Evolutionary conservation across 2,329 filamentous ascomycete genomes (phyloP).

Genomic region (Monosporascus sp.): DNA sequence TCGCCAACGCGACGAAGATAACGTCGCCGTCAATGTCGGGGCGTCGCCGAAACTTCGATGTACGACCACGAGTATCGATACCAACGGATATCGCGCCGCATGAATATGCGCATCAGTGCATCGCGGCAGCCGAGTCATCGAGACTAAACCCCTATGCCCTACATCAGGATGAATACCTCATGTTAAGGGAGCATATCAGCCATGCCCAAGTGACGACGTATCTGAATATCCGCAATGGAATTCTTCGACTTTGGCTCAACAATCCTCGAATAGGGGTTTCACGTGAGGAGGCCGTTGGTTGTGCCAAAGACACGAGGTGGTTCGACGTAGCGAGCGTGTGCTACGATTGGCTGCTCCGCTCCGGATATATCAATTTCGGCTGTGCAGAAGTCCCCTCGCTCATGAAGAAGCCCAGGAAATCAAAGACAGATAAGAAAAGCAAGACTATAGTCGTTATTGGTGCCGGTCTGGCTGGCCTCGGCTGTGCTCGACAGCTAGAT

Average conservation of each 20-base stretch:
- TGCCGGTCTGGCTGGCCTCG: constrained; percentile 88
- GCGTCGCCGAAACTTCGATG: constrained; percentile 44
- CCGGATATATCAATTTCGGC: constrained; percentile 95
- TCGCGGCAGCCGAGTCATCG: constrained; percentile 82
- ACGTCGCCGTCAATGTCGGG: constrained; percentile 19
- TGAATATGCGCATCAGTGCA: constrained; percentile 87
- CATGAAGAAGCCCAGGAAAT: constrained; percentile 34
- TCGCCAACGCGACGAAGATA: constrained; percentile 11
- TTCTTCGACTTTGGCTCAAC: constrained; percentile 81
- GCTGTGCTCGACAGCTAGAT: constrained; percentile 86
- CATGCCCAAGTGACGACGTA: constrained; percentile 90
- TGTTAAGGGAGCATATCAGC: constrained; percentile 77
- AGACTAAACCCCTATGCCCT: constrained; percentile 84
- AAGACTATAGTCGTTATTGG: constrained; percentile 83
- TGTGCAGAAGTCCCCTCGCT: constrained; percentile 67
- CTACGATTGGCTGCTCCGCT: constrained; percentile 85
- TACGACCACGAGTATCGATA: constrained; percentile 76
- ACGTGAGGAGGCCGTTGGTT: constrained; percentile 81
- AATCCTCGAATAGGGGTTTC: constrained; percentile 81
- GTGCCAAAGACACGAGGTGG: constrained; percentile 80
- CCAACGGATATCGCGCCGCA: constrained; percentile 65
- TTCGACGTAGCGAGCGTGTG: constrained; percentile 84
- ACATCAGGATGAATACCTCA: constrained; percentile 75
- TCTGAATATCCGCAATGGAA: constrained; percentile 91
- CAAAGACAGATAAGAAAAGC: constrained; percentile 43